Base-by-base conservation (phyloP, 805 yeast species). In the Nakazawaea populi region DNA sequence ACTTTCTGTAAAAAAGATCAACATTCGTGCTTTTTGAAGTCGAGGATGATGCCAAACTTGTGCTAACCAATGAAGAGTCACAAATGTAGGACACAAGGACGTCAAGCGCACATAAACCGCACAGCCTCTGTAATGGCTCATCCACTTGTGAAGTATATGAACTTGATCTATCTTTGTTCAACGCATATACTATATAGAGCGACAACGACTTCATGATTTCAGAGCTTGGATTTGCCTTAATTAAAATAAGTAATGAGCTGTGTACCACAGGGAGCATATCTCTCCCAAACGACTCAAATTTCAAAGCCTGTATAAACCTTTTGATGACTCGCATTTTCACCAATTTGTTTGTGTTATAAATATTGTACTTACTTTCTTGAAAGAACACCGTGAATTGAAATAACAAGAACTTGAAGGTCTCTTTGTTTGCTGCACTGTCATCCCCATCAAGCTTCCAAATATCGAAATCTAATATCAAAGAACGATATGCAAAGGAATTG, bases 381-480 rank as follows among this genome's bases (percentile, higher is more conserved):
- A 80, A 66, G 49, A 88, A 72, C 0, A 76, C 77, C 1, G 77
- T 73, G 44, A 86, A 70, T 55, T 86, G 92, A 53, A 75, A 76
- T 4, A 85, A 62, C 5, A 86, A 63, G 49, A 74, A 76, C 45
- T 78, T 69, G 48, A 82, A 68, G 0, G 82, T 71, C 39, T 78
- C 82, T 3, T 67, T 57, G n/a, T 56, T 54, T 5, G 53, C 56
- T 4, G 47, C 30, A 2, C 42, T 29, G 28, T 12, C 28, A 29
- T 36, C 36, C 37, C 18, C 31, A 6, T 39, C 44, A 9, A 66
- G 66, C 50, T 71, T 71, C 80, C 88, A 84, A 24, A 80, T 68
- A 49, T 81, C 85, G 54, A 85, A 74, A 54, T 88, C 90, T 18
- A 82, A 71, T 38, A 87, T 71, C 42, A 89, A 61, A 1, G 72